These are phyloP conservation scores for Ustilago sp. DNA, from an alignment of 1,284 basidiomycete genomes.

Conservation along the genomic window DNA sequence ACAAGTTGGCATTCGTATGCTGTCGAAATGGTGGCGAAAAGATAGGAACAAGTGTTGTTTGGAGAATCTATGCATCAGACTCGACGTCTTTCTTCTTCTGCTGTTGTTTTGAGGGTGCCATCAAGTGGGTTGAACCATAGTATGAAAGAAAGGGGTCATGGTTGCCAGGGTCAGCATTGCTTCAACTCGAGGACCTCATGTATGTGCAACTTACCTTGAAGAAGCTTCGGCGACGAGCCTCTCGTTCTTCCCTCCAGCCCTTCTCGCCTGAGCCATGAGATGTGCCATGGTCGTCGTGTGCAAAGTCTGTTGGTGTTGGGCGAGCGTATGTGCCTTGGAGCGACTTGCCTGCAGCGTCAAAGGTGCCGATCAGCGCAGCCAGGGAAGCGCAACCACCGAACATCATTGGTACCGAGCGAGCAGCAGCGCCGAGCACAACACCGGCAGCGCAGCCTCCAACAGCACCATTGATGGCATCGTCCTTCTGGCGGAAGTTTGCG, in stretches of 20 bases:
- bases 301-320: conserved; percentile 39
- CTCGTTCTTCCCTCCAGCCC: conserved; percentile 70
- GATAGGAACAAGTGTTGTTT: not conserved
- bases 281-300: conserved; percentile 36
- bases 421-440: conserved; percentile 85
- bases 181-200: not conserved
- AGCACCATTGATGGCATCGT: conserved; percentile 86
- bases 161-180: not conserved
- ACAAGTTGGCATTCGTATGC: conserved; percentile 9
- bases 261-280: conserved; percentile 66
- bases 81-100: conserved; percentile 54
- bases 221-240: conserved; percentile 71
- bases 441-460: conserved; percentile 92
- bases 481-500: conserved; percentile 83
- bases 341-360: conserved; percentile 80
- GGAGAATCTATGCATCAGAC: conserved; percentile 44
- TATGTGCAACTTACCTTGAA: conserved; percentile 70
- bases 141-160: not conserved
- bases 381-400: conserved; percentile 83
- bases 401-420: conserved; percentile 87
- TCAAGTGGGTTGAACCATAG: not conserved
- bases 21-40: conserved; percentile 4
- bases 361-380: conserved; percentile 83
- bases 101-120: conserved; percentile 4
- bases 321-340: conserved; percentile 49